A percentile compares a stretch with the other conserved stretches of the same genome.
Evolutionary conservation across 805 yeast species (phyloP).

Genomic region (Candida bentonensis): DNA sequence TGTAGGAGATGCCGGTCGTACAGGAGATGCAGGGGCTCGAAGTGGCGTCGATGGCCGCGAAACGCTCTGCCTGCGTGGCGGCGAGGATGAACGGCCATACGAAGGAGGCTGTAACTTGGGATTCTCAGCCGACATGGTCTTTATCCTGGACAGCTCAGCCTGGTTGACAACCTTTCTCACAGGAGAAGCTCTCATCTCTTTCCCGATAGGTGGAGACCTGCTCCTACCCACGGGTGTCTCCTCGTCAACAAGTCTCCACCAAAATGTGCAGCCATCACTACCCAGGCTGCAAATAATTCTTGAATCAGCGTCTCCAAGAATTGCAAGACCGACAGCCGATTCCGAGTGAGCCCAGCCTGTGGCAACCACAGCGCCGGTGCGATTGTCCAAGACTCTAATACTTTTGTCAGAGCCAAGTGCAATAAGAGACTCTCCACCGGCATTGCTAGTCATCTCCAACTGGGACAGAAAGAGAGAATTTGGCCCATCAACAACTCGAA

Average conservation of each 20-base stretch:
- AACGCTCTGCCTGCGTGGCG: no score
- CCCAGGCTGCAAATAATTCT: not conserved
- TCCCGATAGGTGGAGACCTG: not conserved
- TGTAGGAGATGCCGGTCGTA: no score
- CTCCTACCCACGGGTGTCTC: not conserved
- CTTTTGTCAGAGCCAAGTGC: slow-evolving; percentile 40
- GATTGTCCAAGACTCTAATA: slow-evolving; percentile 33
- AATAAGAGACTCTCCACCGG: slow-evolving; percentile 8
- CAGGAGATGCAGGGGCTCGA: no score
- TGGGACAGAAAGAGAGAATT: slow-evolving; percentile 9
- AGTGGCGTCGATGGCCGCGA: no score
- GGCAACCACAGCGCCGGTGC: slow-evolving; percentile 32
- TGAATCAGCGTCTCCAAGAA: slow-evolving; percentile 5
- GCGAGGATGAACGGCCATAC: no score
- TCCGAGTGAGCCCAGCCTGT: slow-evolving; percentile 52
- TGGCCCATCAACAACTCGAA: slow-evolving; percentile 9
- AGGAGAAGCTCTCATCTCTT: slow-evolving; percentile 4
- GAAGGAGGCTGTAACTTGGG: slow-evolving; percentile 5
- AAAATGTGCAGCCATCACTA: not conserved
- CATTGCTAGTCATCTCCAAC: slow-evolving; percentile 3
- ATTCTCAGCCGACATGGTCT: not conserved
- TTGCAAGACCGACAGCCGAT: slow-evolving; percentile 29
- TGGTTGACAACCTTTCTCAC: slow-evolving; percentile 12
- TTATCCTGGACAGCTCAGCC: slow-evolving; percentile 9
- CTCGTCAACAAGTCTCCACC: not conserved